These are phyloP conservation scores for Penicillium pancosmium DNA, from an alignment of 495 filamentous ascomycete genomes.

Conservation along the genomic window DNA sequence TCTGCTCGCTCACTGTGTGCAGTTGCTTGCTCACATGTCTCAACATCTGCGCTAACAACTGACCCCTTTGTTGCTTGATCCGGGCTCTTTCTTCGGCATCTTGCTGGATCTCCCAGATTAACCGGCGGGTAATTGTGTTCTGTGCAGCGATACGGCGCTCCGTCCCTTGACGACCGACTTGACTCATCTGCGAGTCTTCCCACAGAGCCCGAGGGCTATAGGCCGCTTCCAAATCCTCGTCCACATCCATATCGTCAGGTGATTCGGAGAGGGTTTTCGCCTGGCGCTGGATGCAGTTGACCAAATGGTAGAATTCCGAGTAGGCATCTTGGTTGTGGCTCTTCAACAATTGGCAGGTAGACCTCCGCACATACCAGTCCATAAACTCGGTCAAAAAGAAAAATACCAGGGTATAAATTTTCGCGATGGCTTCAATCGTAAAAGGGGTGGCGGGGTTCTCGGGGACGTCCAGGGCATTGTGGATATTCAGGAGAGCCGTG, in stretches of 20 bases:
- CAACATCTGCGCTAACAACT: slow-evolving; percentile 33
- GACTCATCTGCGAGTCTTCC: slow-evolving; percentile 42
- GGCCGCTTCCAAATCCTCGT: slow-evolving; percentile 29
- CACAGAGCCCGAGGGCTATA: slow-evolving; percentile 32
- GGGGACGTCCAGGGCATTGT: slow-evolving; percentile 36
- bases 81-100: slow-evolving; percentile 36
- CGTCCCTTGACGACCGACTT: slow-evolving; percentile 41
- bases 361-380: slow-evolving; percentile 48
- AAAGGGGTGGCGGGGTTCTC: slow-evolving; percentile 21
- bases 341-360: slow-evolving; percentile 45
- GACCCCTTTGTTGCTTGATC: slow-evolving; percentile 29
- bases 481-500: slow-evolving; percentile 45
- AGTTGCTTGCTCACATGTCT: slow-evolving; percentile 31
- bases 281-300: slow-evolving; percentile 38
- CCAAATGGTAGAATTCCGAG: slow-evolving; percentile 44
- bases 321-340: slow-evolving; percentile 51
- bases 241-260: slow-evolving; percentile 30
- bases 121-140: slow-evolving; percentile 42
- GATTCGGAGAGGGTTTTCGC: slow-evolving; percentile 26
- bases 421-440: slow-evolving; percentile 36
- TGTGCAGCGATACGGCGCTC: slow-evolving; percentile 42
- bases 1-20: slow-evolving; percentile 30
- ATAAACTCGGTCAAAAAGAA: slow-evolving; percentile 52
- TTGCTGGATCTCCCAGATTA: slow-evolving; percentile 49
- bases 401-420: slow-evolving; percentile 49